These are phyloP conservation scores for Arthromyces matolae DNA, from an alignment of 768 basidiomycete genomes.

Conservation along the genomic window DNA sequence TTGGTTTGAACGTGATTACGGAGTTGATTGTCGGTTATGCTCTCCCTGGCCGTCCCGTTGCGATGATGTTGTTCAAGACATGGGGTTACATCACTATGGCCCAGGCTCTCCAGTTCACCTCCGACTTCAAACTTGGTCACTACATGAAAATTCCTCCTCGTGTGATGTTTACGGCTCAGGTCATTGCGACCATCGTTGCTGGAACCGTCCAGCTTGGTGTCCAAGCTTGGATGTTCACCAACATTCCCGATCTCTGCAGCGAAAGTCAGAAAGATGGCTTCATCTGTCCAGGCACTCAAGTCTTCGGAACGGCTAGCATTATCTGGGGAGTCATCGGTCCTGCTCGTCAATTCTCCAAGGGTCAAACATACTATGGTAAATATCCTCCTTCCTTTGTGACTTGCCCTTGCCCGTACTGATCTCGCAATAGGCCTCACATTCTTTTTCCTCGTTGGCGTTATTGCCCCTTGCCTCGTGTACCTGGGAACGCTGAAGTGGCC, in stretches of 20 bases:
- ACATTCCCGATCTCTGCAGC: constrained; percentile 60
- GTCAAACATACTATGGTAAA: constrained; percentile 53
- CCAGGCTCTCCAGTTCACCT: constrained; percentile 65
- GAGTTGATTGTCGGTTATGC: constrained; percentile 80
- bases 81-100: constrained; percentile 73
- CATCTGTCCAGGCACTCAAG: constrained; percentile 65
- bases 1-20: constrained; percentile 72
- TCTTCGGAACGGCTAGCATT: constrained; percentile 77
- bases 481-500: constrained; percentile 57
- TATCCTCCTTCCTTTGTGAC: constrained; percentile 2
- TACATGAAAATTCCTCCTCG: constrained; percentile 66
- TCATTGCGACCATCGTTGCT: constrained; percentile 62
- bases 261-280: constrained; percentile 56
- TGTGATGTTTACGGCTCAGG: constrained; percentile 68
- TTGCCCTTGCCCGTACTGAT: constrained; percentile 13
- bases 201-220: constrained; percentile 75
- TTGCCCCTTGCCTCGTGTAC: constrained; percentile 56
- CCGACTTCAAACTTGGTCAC: constrained; percentile 79
- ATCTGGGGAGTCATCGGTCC: constrained; percentile 86
- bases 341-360: constrained; percentile 60
- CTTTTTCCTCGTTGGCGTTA: constrained; percentile 76
- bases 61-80: constrained; percentile 87
- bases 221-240: constrained; percentile 73
- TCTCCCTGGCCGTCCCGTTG: constrained; percentile 72
- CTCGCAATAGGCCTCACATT: constrained; percentile 43